Evolutionary conservation across 2,329 filamentous ascomycete genomes (phyloP), one percentile per base, ranked within the genome.

Genomic region (Cercospora sp.): DNA sequence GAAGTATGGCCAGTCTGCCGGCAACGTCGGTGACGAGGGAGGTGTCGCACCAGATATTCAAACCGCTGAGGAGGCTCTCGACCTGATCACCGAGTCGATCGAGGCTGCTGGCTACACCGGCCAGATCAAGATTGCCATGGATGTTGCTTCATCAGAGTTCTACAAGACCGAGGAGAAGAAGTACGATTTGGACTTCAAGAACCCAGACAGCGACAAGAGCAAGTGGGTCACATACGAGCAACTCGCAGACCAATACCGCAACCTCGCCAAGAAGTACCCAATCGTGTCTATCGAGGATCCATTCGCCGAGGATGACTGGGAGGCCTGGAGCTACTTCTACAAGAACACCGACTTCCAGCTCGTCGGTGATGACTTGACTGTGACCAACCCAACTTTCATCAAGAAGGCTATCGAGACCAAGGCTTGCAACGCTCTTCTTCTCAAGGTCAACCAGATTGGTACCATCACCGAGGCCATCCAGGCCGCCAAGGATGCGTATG

Each of bases 141-240:
- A 99, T 79, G 94, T 98, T 80, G 95, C 95, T 74, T 97, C 95
- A 74, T 96, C 92, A 87, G 95, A 99, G 84, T 99, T 99, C 89
- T 99, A 99, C 91, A 98, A 98, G 81, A 76, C 79, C 61, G 92
- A 95, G 63, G 94, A 85, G 81, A 97, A 98, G 91, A 98, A 98
- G 88, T 99, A 99, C 89, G 95, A 99, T 81, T 88, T 99, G 74
- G 95, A 98, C 90, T 99, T 98, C 92, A 98, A 99, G 92, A 99
- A 99, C 90, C 94, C 95, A 79, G 91, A 98, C 73, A 95, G 91
- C 82, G 95, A 99, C 86, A 87, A 90, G 80, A 87, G 84, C 87
- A 98, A 99, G 89, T 98, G 95, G 95, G 87, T 99, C 87, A 97
- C 92, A 76, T 98, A 98, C 85, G 93, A 98, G 87, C 87, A 99